Evolutionary conservation across 805 yeast species (phyloP).

Genomic region (Candida krabiensis): DNA sequence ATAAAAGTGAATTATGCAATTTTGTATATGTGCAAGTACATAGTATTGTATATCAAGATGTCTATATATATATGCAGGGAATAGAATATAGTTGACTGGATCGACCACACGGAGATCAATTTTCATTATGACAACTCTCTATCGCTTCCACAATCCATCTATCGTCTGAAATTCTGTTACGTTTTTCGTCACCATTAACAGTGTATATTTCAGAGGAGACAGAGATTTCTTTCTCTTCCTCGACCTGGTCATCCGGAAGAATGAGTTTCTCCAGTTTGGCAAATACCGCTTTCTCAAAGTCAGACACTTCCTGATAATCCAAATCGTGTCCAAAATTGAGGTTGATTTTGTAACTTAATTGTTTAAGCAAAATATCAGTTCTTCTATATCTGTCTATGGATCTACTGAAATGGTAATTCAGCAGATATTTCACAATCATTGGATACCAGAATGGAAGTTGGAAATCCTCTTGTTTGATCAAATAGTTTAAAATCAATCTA

Average conservation of each 20-base stretch:
- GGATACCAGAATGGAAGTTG: conserved; percentile 19
- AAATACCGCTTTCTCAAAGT: conserved; percentile 4
- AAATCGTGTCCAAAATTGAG: conserved; percentile 7
- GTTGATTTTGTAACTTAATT: conserved; percentile 15
- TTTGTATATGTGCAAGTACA: too few species aligned
- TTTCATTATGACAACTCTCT: too few species aligned
- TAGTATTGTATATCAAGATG: too few species aligned
- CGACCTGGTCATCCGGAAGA: background rate
- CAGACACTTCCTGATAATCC: background rate
- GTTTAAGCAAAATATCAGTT: conserved; percentile 17
- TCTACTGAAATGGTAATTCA: conserved; percentile 14
- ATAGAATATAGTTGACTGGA: too few species aligned
- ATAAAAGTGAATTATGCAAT: too few species aligned
- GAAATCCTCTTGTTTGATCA: conserved; percentile 12
- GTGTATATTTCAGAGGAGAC: background rate
- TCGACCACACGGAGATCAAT: too few species aligned
- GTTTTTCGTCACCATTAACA: background rate
- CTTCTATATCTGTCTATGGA: conserved; percentile 20
- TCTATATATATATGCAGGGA: too few species aligned
- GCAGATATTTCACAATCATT: conserved; percentile 17
- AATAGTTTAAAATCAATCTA: conserved; percentile 15
- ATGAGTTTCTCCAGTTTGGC: conserved; percentile 3
- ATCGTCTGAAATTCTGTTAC: conserved; percentile 1
- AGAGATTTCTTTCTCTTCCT: too few species aligned
- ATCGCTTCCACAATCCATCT: conserved; percentile 7